phyloP scores from a whole-genome alignment of 805 yeast species.

The Metschnikowia cubensis region DNA sequence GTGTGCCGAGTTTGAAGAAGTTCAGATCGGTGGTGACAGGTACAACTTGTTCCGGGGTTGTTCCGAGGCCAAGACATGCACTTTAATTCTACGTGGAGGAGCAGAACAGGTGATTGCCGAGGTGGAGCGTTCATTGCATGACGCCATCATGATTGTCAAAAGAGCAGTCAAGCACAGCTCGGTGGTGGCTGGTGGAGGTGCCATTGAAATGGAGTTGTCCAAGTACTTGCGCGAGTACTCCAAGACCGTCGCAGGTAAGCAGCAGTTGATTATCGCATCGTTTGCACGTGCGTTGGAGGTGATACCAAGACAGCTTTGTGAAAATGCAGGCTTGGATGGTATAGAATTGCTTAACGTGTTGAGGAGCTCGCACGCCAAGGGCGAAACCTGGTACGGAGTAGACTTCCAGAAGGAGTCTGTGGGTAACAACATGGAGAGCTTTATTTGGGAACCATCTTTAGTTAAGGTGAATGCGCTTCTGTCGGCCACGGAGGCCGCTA shows the following conservation, averaged over 20 bases:
- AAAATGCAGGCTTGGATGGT: constrained; percentile 98
- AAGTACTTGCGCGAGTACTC: constrained; percentile 83
- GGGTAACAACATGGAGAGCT: constrained; percentile 77
- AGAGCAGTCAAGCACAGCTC: constrained; percentile 83
- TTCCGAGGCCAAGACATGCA: constrained; percentile 88
- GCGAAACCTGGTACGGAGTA: constrained; percentile 87
- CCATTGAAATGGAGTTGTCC: constrained; percentile 95
- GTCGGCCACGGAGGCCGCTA: constrained; percentile 96
- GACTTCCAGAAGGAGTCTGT: constrained; percentile 82
- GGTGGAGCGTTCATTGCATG: constrained; percentile 95
- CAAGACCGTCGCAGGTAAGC: constrained; percentile 88
- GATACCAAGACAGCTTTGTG: constrained; percentile 96
- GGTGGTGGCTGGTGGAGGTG: constrained; percentile 99
- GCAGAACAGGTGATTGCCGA: constrained; percentile 98
- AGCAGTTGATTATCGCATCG: constrained; percentile 87
- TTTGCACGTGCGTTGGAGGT: constrained; percentile 93
- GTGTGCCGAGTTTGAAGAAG: constrained; percentile 72
- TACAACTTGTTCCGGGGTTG: constrained; percentile 91
- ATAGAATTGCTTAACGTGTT: constrained; percentile 88
- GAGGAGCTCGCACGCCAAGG: constrained; percentile 92
- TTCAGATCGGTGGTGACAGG: constrained; percentile 94
- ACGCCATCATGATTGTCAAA: constrained; percentile 97
- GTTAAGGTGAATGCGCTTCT: constrained; percentile 91
- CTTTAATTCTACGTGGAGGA: constrained; percentile 91
- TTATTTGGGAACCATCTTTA: constrained; percentile 97